A percentile compares a stretch with the other conserved stretches of the same genome.
These are phyloP conservation scores for Suillus weaverae DNA, from an alignment of 768 basidiomycete genomes.

Conservation along the genomic window DNA sequence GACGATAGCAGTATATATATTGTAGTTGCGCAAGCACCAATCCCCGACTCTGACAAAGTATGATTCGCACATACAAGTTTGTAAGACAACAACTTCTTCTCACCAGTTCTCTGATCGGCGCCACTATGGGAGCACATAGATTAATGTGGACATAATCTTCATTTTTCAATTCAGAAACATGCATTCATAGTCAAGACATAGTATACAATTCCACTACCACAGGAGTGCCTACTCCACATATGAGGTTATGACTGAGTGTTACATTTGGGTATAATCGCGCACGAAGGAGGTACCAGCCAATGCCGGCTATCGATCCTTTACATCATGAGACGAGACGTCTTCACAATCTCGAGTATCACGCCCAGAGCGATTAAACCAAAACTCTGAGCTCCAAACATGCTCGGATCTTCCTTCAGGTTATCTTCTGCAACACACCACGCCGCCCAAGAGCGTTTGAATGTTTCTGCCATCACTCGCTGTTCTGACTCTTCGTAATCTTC, in stretches of 20 bases:
- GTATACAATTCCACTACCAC: no score
- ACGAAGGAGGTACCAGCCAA: neutral
- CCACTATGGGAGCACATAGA: no score
- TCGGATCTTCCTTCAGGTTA: slow-evolving; percentile 22
- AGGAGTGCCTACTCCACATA: neutral
- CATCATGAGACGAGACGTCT: slow-evolving; percentile 18
- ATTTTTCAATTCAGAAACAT: no score
- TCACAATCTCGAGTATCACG: slow-evolving; percentile 41
- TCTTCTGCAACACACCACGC: slow-evolving; percentile 44
- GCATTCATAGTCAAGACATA: no score
- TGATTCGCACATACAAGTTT: no score
- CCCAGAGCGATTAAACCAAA: slow-evolving; percentile 48
- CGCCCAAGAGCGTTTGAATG: slow-evolving; percentile 43
- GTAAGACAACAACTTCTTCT: no score
- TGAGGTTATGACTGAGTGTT: neutral
- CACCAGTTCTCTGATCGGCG: no score
- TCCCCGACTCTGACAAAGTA: no score
- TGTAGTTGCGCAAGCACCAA: no score
- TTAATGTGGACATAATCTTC: no score
- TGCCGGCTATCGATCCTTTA: neutral
- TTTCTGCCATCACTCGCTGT: slow-evolving; percentile 27
- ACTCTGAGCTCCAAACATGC: slow-evolving; percentile 41
- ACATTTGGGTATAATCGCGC: neutral
- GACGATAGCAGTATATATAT: neutral
- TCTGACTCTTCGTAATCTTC: slow-evolving; percentile 26